Conservation (phyloP, 2,329 filamentous ascomycete species). For the Colletotrichum magnum region DNA sequence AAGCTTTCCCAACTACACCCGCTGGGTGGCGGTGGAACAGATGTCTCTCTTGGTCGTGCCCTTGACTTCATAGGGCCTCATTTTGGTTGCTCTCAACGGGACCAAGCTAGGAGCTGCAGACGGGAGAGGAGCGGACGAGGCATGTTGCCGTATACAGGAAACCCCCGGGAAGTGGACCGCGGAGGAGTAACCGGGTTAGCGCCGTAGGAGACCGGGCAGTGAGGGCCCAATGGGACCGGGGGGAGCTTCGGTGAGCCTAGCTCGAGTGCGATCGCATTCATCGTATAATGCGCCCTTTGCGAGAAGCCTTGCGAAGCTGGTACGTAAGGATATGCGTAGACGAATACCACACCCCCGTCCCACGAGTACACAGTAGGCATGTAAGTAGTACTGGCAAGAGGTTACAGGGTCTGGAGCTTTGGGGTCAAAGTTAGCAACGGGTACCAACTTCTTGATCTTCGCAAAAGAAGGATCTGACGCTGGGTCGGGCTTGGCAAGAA, state of each 20-base stretch:
- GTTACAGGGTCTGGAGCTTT: background rate
- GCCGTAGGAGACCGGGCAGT: background rate
- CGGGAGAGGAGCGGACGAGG: background rate
- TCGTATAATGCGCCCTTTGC: conserved; percentile 14
- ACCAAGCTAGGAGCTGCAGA: conserved; percentile 1
- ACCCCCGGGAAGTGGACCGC: background rate
- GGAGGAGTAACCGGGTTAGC: conserved; percentile 9
- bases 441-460: conserved; percentile 5
- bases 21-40: background rate
- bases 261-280: conserved; percentile 19
- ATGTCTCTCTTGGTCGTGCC: conserved; percentile 7
- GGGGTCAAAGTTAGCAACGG: background rate
- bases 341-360: background rate
- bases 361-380: background rate
- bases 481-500: conserved; percentile 21
- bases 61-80: conserved; percentile 21
- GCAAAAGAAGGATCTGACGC: conserved; percentile 19
- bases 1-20: conserved; percentile 17
- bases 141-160: background rate
- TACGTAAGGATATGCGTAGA: conserved; percentile 33
- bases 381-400: conserved; percentile 5
- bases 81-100: background rate
- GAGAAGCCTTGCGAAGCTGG: conserved; percentile 16
- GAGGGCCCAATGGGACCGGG: conserved; percentile 10
- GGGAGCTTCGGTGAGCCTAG: conserved; percentile 5